Conservation (phyloP, 2,329 filamentous ascomycete genomes). For the Pseudopithomyces chartarum region DNA sequence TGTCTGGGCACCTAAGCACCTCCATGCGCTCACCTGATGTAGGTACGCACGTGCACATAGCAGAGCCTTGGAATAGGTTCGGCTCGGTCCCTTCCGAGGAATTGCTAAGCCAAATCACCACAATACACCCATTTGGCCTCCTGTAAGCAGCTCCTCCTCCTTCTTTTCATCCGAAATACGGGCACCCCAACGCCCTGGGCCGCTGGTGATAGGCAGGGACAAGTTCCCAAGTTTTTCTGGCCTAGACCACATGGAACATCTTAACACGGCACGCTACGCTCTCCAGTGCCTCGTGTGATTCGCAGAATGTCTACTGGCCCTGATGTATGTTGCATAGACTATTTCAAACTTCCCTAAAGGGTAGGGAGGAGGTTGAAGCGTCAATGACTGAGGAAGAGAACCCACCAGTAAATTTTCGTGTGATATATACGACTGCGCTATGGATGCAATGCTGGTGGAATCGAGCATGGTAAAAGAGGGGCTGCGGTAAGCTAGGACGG, state of each 20-base stretch:
- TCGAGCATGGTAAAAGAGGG: background rate
- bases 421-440: background rate
- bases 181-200: background rate
- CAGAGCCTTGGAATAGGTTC: no score
- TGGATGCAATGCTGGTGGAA: background rate
- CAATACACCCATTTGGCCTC: no score
- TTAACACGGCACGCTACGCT: background rate
- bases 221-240: background rate
- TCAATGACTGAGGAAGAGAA: constrained; percentile 9
- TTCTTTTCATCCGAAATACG: no score
- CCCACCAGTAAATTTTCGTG: constrained; percentile 8
- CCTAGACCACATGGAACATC: background rate
- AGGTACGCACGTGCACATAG: no score
- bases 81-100: no score
- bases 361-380: background rate
- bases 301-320: background rate
- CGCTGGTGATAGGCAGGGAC: background rate
- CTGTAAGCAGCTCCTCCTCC: no score
- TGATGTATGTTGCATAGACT: background rate
- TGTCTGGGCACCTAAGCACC: no score
- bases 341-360: background rate
- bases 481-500: background rate
- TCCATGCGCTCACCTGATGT: no score
- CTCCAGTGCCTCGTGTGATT: background rate
- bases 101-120: no score